A percentile compares a stretch with the other conserved stretches of the same genome.
Evolutionary conservation across 2,329 filamentous ascomycete genomes (phyloP).

Genomic region (Trichophyton rubrum): DNA sequence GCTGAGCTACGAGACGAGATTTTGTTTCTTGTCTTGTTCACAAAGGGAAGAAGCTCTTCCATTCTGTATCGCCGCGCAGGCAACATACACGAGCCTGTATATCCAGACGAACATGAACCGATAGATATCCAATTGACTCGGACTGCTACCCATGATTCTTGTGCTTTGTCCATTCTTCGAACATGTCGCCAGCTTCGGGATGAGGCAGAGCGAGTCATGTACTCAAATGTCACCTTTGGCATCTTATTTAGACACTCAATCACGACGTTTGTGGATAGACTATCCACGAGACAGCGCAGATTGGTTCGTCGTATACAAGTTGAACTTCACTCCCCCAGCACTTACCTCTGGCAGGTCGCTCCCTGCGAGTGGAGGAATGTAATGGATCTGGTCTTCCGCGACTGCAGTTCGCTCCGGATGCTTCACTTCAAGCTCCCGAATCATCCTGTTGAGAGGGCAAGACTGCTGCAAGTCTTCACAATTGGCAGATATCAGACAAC

Average conservation of each 20-base stretch:
- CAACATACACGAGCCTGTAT: not conserved
- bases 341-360: not conserved
- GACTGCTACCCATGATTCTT: not conserved
- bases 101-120: not conserved
- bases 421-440: not conserved
- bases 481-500: not conserved
- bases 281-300: not conserved
- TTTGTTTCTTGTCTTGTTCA: slow-evolving; percentile 3
- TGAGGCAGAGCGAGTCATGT: not conserved
- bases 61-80: not conserved
- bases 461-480: not conserved
- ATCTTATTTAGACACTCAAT: not conserved
- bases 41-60: not conserved
- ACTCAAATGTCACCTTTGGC: not conserved
- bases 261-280: not conserved
- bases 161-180: not conserved
- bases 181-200: slow-evolving; percentile 2
- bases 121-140: not conserved
- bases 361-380: slow-evolving; percentile 4
- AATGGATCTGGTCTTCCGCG: not conserved
- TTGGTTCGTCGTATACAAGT: slow-evolving; percentile 1
- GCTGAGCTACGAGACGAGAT: slow-evolving; percentile 4
- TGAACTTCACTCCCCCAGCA: not conserved
- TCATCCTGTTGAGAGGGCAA: not conserved
- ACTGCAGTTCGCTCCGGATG: not conserved